Base-by-base conservation (phyloP, 2,329 filamentous ascomycete species). In the Penicillium brasilianum region DNA sequence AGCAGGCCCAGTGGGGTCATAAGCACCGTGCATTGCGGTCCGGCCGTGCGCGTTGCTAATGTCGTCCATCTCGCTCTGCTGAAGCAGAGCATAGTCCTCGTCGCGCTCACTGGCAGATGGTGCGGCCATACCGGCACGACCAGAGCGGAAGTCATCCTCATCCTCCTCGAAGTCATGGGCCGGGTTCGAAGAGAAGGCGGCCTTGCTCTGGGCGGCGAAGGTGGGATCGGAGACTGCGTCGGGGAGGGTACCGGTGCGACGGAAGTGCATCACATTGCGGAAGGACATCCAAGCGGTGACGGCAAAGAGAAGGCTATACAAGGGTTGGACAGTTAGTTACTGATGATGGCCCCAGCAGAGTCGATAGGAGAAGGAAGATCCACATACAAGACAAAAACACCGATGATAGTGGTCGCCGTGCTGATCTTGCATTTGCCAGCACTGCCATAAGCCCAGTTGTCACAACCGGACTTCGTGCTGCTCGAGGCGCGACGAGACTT, bases 351-450 rank as follows among this genome's bases (percentile, higher is more conserved):
- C 11, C 11, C 9, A 22, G n/a, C 20, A n/a, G 18, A 13, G 16
- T 39, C 11, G 16, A 20, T 14, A 13, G 32, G 13, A 39, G 28
- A 36, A 39, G 18, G 16, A 46, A n/a, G 49, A 30, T 46, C 4
- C 37, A 76, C 82, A 56, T 77, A 86, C 84, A 83, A 87, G 60
- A 88, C 78, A 30, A 87, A 75, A 32, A 85, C 82, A 6, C 83
- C 85, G 34, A 88, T 77, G 13, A 85, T 83, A 18, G 84, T 82
- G 3, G 82, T 82, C 2, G 82, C 84, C 55, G 83, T 83, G 71
- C 82, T 85, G 58, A 87, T 74, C 4, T 80, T 82, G 77, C 86
- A 88, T 70, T 85, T 87, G 46, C 75, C 73, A 37, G 80, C 79
- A 53, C 76, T 81, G 52, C 86, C 86, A 63, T 82, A 87, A 11